Base-by-base conservation (phyloP, 305 asterid genomes). In the Lippia alba region DNA sequence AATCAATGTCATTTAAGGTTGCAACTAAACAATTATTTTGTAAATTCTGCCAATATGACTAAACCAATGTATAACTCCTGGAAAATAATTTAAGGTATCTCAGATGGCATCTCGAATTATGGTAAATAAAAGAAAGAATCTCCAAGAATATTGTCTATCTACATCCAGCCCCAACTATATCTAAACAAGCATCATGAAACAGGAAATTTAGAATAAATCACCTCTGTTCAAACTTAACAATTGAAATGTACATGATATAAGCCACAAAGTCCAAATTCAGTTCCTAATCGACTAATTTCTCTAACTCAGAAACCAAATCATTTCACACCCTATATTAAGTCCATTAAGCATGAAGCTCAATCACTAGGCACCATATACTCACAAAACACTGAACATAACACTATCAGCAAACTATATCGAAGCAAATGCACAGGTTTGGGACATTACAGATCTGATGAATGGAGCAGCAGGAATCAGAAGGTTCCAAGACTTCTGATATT, bases 391-490 rank as follows among this genome's bases (percentile, higher is more conserved):
- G 36, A 64, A 75, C 17, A 33, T n/a, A 33, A 53, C 10, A 15
- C 15, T 15, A 72, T 59, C 19, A 61, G 20, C 30, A 49, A 54
- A 56, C 30, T 24, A 17, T 12, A 67, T 36, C 20, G 46, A 61
- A 24, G 66, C 15, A 64, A 12, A 64, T 8, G 34, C 54, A 72
- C 0, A 41, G 57, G 51, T 61, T 56, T 19, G 32, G 44, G 69
- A 73, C 66, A 48, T 83, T 87, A 93, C 97, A 9, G 61, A 14
- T 85, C 98, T 80, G 14, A 89, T 76, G 78, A 93, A 93, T 9
- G 97, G 96, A 60, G 96, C 96, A 78, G 89, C 90, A 18, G 98
- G 98, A 72, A 93, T 82, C 11, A 93, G 76, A 65, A 89, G 98
- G 12, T 71, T 33, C 73, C 68, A 56, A 0, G 92, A 76, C 84